Evolutionary conservation across 2,329 filamentous ascomycete genomes (phyloP).

Genomic region (Dendryphion nanum): DNA sequence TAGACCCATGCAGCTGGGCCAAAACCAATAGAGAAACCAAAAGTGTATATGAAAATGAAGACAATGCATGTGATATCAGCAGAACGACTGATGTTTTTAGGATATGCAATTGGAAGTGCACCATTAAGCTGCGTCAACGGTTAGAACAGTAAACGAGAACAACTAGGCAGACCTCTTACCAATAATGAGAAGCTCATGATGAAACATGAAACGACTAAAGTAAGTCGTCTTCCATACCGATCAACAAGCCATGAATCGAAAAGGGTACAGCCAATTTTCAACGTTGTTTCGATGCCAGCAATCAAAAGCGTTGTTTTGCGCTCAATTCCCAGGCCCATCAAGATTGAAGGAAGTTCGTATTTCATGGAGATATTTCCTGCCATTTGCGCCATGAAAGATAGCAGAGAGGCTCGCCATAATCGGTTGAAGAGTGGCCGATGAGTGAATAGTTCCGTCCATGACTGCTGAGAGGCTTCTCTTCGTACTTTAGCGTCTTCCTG

Average conservation of each 20-base stretch:
- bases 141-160: neutral
- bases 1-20: conserved; percentile 60
- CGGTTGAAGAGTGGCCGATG: conserved; percentile 50
- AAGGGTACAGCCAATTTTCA: conserved; percentile 57
- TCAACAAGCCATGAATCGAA: conserved; percentile 60
- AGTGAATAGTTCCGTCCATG: conserved; percentile 51
- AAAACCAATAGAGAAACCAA: conserved; percentile 59
- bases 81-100: conserved; percentile 47
- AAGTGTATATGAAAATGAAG: conserved; percentile 59
- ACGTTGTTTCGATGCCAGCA: conserved; percentile 56
- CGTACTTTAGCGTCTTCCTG: conserved; percentile 44
- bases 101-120: conserved; percentile 52
- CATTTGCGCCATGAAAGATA: conserved; percentile 62
- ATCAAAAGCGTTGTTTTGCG: conserved; percentile 52
- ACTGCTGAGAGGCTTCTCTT: conserved; percentile 34
- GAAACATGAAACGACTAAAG: conserved; percentile 49
- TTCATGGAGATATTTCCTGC: conserved; percentile 61
- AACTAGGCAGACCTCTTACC: conserved; percentile 36
- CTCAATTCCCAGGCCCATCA: conserved; percentile 51
- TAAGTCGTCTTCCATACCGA: conserved; percentile 49
- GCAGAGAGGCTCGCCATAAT: conserved; percentile 56
- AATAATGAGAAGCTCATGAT: conserved; percentile 56
- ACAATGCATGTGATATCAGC: conserved; percentile 54
- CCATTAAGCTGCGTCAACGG: conserved; percentile 51
- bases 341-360: conserved; percentile 58